Evolutionary conservation across 2,329 filamentous ascomycete species (phyloP), one percentile per base, ranked within the genome.

Genomic region (Fusarium virguliforme): DNA sequence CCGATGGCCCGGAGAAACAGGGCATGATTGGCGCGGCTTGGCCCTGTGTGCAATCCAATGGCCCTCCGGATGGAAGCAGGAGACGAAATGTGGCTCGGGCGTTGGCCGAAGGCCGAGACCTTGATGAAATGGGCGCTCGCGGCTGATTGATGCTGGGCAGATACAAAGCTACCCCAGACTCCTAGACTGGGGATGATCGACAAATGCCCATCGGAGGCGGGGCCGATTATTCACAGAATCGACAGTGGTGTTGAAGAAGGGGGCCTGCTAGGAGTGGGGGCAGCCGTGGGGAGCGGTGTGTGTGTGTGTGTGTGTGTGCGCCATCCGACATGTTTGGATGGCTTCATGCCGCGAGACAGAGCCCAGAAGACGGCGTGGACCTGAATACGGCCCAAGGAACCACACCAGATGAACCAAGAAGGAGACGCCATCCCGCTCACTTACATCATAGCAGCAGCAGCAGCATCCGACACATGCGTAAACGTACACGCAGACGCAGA

Each of bases 211-310:
- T 69, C 53, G 24, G 60, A 64, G 63, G 72, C 68, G 73, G 73
- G 68, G 64, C 67, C 60, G 32, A 64, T 65, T 64, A 68, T 67
- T 71, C 70, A 62, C 61, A 53, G 65, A 65, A 67, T 67, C 67
- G 48, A 55, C 56, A 40, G 15, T 68, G 58, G 57, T 67, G 62
- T 65, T 68, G 64, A 73, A 57, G 51, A 70, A 35, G 51, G 64
- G 64, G 55, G 61, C 60, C 62, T 62, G 59, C 55, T 34, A 57
- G 51, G 58, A 65, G 70, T 74, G 72, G 74, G 74, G 72, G 68
- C 18, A 18, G 50, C 41, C 74, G 72, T 75, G 74, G 70, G 72
- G 72, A 74, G 74, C 74, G 74, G 74, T 75, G 74, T 74, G 18
- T 18, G 18, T 18, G 18, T 18, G 18, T 18, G 18, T 18, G 18